Conservation (phyloP, 352 stramenopile species). For the Phytophthora tentaculata region DNA sequence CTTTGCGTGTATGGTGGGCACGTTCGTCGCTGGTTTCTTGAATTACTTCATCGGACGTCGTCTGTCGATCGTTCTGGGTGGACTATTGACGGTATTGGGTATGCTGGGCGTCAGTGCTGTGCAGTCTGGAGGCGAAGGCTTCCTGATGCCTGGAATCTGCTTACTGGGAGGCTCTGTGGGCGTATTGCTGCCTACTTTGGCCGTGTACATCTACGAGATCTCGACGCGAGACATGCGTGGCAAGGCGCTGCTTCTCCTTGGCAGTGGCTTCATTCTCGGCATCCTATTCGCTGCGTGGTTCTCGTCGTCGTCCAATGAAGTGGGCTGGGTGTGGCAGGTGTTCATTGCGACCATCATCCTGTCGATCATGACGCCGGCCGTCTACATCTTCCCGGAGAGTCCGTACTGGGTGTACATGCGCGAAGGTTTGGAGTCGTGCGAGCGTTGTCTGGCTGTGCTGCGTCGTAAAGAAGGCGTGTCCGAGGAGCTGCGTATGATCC, state of each 20-base stretch:
- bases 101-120: constrained; percentile 77
- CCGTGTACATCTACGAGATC: constrained; percentile 89
- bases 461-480: constrained; percentile 79
- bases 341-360: constrained; percentile 82
- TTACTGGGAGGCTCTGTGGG: constrained; percentile 65
- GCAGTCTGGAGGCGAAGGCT: constrained; percentile 52
- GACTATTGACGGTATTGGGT: constrained; percentile 68
- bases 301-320: constrained; percentile 68
- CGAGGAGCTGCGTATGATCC: constrained; percentile 81
- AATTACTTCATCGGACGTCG: constrained; percentile 82
- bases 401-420: constrained; percentile 88
- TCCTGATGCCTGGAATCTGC: constrained; percentile 70
- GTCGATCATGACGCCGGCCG: constrained; percentile 77
- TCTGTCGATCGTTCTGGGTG: constrained; percentile 74
- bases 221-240: constrained; percentile 84
- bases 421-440: constrained; percentile 75
- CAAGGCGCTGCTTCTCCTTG: constrained; percentile 79
- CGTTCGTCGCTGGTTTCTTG: constrained; percentile 55
- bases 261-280: constrained; percentile 71
- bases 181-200: constrained; percentile 73
- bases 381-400: constrained; percentile 88
- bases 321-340: constrained; percentile 88
- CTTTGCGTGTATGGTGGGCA: constrained; percentile 53
- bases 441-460: constrained; percentile 72
- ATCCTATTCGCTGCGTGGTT: constrained; percentile 73